Base-by-base conservation (phyloP, 208 protist genomes). In the Acanthamoeba divionensis region DNA sequence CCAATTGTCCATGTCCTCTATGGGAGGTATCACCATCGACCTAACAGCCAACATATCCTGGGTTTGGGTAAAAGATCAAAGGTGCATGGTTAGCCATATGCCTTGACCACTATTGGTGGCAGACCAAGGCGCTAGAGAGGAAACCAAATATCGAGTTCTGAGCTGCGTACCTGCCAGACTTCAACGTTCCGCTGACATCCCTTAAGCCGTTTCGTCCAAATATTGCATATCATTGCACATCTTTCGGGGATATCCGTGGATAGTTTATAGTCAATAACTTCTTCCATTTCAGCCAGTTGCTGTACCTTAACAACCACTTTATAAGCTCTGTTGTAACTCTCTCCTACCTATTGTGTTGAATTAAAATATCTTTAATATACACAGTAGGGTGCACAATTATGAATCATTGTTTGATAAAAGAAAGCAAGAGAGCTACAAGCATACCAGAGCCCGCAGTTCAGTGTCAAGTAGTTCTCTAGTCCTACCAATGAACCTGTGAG, bases 321-420 rank as follows among this genome's bases (percentile, higher is more conserved):
- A 94, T 99, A 99, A 9, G 98, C 98, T 33, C 99, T 94, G 91
- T 98, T 96, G 95, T 99, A 99, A 92, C 96, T 98, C 94, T 99
- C 98, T 21, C 83, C 83, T 18, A 90, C 21, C 21, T 21, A 60
- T 60, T 60, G 52, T 60, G 52, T 60, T 21, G 52, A 21, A 60
- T 60, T 60, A 60, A 60, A 21, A 26, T 21, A 60, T 21, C 52
- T 60, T 21, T 60, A 21, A 60, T 21, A 60, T 21, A 26, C 21
- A 60, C n/a, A 60, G n/a, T 21, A 21, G n/a, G n/a, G 52, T 60
- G n/a, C 52, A n/a, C n/a, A n/a, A n/a, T n/a, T n/a, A n/a, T n/a
- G n/a, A n/a, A 21, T 60, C 52, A 60, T 21, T 60, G 21, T 60
- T 60, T 60, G 52, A 60, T 21, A 60, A 60, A 60, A 60, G 52